Conservation (phyloP, 2,329 filamentous ascomycete species). For the Pseudofabraea citricarpa region DNA sequence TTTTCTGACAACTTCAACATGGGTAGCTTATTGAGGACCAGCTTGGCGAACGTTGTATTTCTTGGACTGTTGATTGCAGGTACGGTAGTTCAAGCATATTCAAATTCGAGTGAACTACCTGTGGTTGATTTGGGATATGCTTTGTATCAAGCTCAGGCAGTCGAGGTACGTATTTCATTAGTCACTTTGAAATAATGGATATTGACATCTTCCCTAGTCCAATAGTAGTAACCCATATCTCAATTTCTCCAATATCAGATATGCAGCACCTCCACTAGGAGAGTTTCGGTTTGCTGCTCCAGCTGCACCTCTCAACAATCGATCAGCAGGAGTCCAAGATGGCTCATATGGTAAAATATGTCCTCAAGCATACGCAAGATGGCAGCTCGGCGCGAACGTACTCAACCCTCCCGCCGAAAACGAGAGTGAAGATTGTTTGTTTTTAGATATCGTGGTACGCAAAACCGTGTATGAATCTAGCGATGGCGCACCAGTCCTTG, state of each 20-base stretch:
- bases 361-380: slow-evolving; percentile 25
- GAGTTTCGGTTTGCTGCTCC: slow-evolving; percentile 36
- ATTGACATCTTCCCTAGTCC: slow-evolving; percentile 18
- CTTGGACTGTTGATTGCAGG: too few relatives aligned
- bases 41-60: too few relatives aligned
- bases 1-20: too few relatives aligned
- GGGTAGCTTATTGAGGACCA: too few relatives aligned
- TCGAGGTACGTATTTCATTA: background rate
- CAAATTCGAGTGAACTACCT: slow-evolving; percentile 28
- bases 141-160: slow-evolving; percentile 33
- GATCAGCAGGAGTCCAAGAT: slow-evolving; percentile 25
- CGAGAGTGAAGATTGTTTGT: slow-evolving; percentile 37
- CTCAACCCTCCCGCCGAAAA: background rate
- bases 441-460: slow-evolving; percentile 39
- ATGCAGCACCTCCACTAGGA: slow-evolving; percentile 35
- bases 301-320: slow-evolving; percentile 19
- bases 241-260: slow-evolving; percentile 33
- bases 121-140: slow-evolving; percentile 49
- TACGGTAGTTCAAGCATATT: too few relatives aligned
- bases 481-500: slow-evolving; percentile 33
- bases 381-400: background rate
- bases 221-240: slow-evolving; percentile 22
- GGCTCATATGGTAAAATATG: slow-evolving; percentile 27
- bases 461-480: slow-evolving; percentile 23
- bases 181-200: slow-evolving; percentile 10